Conservation (phyloP, 495 filamentous ascomycete species). For the Aspergillus avenaceus region DNA sequence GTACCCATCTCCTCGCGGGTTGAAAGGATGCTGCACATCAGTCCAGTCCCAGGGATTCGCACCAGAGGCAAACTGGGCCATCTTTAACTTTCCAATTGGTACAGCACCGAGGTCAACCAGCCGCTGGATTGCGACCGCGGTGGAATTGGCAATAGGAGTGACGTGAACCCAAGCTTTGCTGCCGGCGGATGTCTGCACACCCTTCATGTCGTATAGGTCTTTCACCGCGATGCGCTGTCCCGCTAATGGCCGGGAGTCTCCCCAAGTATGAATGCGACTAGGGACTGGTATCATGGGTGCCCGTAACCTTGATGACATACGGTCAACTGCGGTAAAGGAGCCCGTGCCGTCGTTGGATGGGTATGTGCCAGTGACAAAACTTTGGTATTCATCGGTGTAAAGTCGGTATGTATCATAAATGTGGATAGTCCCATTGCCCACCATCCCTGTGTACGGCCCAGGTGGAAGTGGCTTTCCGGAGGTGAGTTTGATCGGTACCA, state of each 20-base stretch:
- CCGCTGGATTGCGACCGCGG: conserved; percentile 46
- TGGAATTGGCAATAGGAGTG: conserved; percentile 42
- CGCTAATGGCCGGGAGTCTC: conserved; percentile 30
- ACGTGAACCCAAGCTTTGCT: conserved; percentile 54
- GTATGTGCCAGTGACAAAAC: conserved; percentile 34
- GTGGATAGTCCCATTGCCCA: conserved; percentile 9
- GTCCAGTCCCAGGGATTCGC: conserved; percentile 51
- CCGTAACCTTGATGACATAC: not conserved
- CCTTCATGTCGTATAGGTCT: conserved; percentile 56
- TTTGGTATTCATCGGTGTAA: conserved; percentile 42
- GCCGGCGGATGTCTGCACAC: conserved; percentile 51
- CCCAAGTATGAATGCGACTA: conserved; percentile 7
- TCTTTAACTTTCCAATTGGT: conserved; percentile 57
- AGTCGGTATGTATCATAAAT: conserved; percentile 44
- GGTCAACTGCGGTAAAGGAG: conserved; percentile 11
- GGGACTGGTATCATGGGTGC: conserved; percentile 10
- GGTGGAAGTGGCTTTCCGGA: conserved; percentile 1
- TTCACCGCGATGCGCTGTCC: conserved; percentile 57
- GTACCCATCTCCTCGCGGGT: conserved; percentile 56
- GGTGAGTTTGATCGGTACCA: not conserved
- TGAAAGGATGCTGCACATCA: conserved; percentile 51
- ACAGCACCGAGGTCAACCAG: conserved; percentile 57
- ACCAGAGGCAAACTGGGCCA: conserved; percentile 56
- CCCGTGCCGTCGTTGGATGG: conserved; percentile 37
- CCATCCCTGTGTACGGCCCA: conserved; percentile 37